Base-by-base conservation (phyloP, 2,329 filamentous ascomycete genomes). In the Phyllosticta paracitricarpa region DNA sequence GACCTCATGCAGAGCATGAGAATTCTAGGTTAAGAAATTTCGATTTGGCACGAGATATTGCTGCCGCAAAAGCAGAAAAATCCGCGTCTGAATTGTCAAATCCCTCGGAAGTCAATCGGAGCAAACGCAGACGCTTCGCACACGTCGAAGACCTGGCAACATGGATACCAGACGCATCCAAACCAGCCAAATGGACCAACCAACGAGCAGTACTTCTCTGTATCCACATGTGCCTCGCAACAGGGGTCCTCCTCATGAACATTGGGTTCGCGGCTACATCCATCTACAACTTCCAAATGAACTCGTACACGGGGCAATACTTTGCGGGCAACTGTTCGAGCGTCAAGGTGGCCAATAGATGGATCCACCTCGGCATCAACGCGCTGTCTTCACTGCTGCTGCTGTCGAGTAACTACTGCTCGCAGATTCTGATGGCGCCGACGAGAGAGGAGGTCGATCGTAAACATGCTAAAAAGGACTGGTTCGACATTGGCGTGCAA, bases 401-500 rank as follows among this genome's bases (percentile, higher is more conserved):
- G 4, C 6, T 35, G 17, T 30, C 59, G 7, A 57, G 54, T 24
- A 57, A 54, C 19, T 54, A 57, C 26, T 14, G 24, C 28, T 35
- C 33, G 59, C 59, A 61, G 17, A 35, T 26, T 8, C 30, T 61
- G 4, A 17, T 28, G n/a, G 60, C 55, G 6, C 60, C 60, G 4
- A 58, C 60, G 7, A 51, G 59, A 19, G 40, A 28, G 25, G 59
- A 61, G 10, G 54, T 58, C 5, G 51, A 55, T n/a, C n/a, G 9
- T 9, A 22, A 19, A 2, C 55, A 62, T 30, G 9, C 9, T 7
- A 14, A 26, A 28, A 14, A 24, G 8, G 69, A 64, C 14, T 78
- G 75, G 73, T 67, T 82, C 0, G 75, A 78, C 33, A 76, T 81
- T 55, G 79, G 81, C 0, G 66, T 79, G 1, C 68, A 74, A 5